Evolutionary conservation across 495 filamentous ascomycete species (phyloP).

Genomic region (Daldinia caldariorum): DNA sequence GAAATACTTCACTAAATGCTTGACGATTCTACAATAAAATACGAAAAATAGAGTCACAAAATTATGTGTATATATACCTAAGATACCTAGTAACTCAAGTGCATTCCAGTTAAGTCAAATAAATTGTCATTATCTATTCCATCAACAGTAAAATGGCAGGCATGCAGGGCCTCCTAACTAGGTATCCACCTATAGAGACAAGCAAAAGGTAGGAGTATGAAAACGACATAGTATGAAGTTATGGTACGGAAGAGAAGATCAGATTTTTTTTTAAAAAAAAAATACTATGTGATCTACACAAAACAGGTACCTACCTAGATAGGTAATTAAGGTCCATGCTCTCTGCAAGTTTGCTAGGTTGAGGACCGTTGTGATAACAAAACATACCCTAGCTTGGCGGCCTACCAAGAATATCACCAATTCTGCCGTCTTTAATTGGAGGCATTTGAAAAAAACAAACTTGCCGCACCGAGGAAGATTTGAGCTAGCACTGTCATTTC

Average conservation of each 20-base stretch:
- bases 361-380: background rate
- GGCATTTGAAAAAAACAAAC: background rate
- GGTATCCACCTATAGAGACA: background rate
- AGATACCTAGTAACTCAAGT: background rate
- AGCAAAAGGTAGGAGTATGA: background rate
- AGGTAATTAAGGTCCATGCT: constrained; percentile 11
- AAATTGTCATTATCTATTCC: background rate
- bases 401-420: background rate
- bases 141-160: background rate
- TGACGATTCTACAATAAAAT: no score
- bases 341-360: constrained; percentile 7
- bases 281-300: background rate
- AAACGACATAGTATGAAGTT: background rate
- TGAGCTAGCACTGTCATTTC: background rate
- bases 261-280: background rate
- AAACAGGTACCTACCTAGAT: background rate
- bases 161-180: background rate
- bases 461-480: background rate
- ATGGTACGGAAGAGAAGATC: background rate
- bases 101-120: background rate
- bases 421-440: background rate
- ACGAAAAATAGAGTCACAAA: background rate
- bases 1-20: background rate
- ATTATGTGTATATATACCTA: background rate
- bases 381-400: no score